phyloP scores from a whole-genome alignment of 106 monocot species.

The Dendrobium officinale region DNA sequence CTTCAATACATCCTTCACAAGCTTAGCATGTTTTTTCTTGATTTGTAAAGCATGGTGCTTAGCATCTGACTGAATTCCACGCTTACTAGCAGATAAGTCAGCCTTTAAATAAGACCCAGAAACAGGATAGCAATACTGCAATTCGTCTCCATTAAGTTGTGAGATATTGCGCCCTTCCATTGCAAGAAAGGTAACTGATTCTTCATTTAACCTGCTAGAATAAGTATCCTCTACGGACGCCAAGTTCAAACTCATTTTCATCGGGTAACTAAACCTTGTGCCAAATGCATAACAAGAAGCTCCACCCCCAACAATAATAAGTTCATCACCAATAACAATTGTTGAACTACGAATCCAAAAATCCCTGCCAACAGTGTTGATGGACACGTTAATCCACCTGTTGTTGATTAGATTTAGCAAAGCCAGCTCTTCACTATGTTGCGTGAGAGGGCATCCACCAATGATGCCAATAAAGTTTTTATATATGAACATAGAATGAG shows the following conservation, averaged over 20 bases:
- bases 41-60: constrained; percentile 37
- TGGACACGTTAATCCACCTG: constrained; percentile 44
- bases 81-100: background rate
- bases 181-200: background rate
- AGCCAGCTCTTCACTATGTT: constrained; percentile 41
- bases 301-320: constrained; percentile 85
- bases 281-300: constrained; percentile 99
- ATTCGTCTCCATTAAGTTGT: background rate
- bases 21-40: constrained; percentile 73
- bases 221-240: constrained; percentile 4
- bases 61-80: constrained; percentile 9
- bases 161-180: background rate
- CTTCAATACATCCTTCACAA: constrained; percentile 75
- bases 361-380: constrained; percentile 40
- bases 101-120: background rate
- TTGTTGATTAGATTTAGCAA: constrained; percentile 46
- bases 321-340: constrained; percentile 52
- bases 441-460: constrained; percentile 73
- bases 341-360: constrained; percentile 78
- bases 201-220: constrained; percentile 11
- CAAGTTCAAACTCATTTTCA: constrained; percentile 56
- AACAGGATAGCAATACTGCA: background rate
- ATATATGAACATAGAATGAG: constrained; percentile 89
- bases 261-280: constrained; percentile 69
- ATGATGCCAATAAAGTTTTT: constrained; percentile 71